These are phyloP conservation scores for Clarireedia hainanense DNA, from an alignment of 2,329 filamentous ascomycete genomes.

Conservation along the genomic window DNA sequence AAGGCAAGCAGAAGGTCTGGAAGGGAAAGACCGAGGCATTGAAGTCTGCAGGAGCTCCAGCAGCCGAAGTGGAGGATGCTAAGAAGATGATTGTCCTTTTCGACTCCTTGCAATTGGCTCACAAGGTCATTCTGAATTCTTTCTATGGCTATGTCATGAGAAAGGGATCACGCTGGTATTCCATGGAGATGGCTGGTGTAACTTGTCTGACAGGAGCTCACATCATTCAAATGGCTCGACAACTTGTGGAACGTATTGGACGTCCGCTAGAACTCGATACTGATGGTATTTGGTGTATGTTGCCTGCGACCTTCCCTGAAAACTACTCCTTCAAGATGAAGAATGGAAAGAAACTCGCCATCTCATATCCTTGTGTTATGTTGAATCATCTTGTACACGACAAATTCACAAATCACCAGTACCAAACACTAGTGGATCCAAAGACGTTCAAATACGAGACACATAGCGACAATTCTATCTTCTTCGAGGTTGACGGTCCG, in stretches of 20 bases:
- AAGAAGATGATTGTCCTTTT: constrained; percentile 99
- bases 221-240: constrained; percentile 93
- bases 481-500: constrained; percentile 97
- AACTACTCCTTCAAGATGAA: constrained; percentile 93
- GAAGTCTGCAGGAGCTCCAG: constrained; percentile 71
- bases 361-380: constrained; percentile 98
- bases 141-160: constrained; percentile 99
- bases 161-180: constrained; percentile 98
- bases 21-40: constrained; percentile 89
- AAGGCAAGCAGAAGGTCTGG: constrained; percentile 96
- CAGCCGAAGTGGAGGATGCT: constrained; percentile 76
- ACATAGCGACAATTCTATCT: constrained; percentile 97
- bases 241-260: constrained; percentile 87
- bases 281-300: constrained; percentile 99
- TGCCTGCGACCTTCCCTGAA: constrained; percentile 91
- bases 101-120: constrained; percentile 90
- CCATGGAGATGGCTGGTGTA: constrained; percentile 97
- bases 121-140: constrained; percentile 98
- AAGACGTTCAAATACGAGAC: constrained; percentile 86
- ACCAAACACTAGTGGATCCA: constrained; percentile 78
- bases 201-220: constrained; percentile 93
- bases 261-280: constrained; percentile 91
- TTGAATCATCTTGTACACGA: constrained; percentile 94
- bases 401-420: constrained; percentile 94
- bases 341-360: constrained; percentile 91